Evolutionary conservation across 345 rosid species (phyloP).

Genomic region (Raphanus raphanistrum): DNA sequence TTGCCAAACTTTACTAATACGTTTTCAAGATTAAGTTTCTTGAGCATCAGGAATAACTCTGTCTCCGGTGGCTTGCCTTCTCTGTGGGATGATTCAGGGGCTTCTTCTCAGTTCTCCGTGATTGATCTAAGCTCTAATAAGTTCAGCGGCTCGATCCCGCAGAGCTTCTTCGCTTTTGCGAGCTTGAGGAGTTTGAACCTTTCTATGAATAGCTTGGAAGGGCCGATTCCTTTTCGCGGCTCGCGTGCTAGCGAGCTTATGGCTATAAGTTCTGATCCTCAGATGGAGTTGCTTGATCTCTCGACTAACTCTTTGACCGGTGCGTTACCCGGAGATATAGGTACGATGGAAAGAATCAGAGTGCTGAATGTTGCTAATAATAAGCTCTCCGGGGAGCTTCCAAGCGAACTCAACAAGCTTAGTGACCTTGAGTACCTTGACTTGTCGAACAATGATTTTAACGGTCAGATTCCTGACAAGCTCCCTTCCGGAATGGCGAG

Average conservation of each 20-base stretch:
- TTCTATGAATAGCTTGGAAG: slow-evolving; percentile 67
- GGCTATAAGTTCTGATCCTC: slow-evolving; percentile 47
- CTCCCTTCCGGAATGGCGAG: slow-evolving; percentile 56
- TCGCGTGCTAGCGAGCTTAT: slow-evolving; percentile 61
- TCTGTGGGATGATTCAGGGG: slow-evolving; percentile 43
- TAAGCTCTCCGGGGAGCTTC: slow-evolving; percentile 64
- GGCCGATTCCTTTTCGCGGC: slow-evolving; percentile 65
- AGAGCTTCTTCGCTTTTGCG: slow-evolving; percentile 54
- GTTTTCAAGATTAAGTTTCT: slow-evolving; percentile 50
- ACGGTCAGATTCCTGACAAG: slow-evolving; percentile 65
- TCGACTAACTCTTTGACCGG: slow-evolving; percentile 72
- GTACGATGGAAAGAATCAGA: slow-evolving; percentile 56
- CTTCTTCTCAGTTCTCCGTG: slow-evolving; percentile 46
- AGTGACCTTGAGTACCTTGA: slow-evolving; percentile 67
- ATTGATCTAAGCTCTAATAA: slow-evolving; percentile 79
- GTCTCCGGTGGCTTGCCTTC: slow-evolving; percentile 66
- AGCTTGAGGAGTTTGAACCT: slow-evolving; percentile 71
- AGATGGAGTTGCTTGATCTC: slow-evolving; percentile 86
- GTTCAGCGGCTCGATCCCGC: slow-evolving; percentile 67
- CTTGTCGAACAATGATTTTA: slow-evolving; percentile 73
- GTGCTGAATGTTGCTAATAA: slow-evolving; percentile 77
- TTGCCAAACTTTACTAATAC: slow-evolving; percentile 57
- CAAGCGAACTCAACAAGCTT: slow-evolving; percentile 74
- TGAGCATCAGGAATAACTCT: slow-evolving; percentile 67
- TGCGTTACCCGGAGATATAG: slow-evolving; percentile 60